Evolutionary conservation across 139 green algal genomes (phyloP).

Genomic region (Chlorella sorokiniana): DNA sequence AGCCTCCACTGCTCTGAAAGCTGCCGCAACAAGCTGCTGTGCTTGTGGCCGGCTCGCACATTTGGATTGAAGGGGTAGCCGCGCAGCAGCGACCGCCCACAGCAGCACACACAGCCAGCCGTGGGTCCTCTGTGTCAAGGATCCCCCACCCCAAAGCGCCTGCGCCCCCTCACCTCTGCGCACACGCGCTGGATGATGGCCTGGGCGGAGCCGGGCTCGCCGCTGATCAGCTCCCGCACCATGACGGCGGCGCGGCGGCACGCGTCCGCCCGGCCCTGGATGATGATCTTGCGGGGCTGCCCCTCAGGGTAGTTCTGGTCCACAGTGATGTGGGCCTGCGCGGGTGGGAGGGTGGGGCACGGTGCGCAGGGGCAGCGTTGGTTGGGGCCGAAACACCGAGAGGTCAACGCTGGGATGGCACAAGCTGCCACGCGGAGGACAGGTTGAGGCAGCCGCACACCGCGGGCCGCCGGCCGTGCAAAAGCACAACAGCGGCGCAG

Average conservation of each 20-base stretch:
- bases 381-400: neutral
- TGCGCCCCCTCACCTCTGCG: neutral
- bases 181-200: slow-evolving; percentile 85
- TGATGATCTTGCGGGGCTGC: slow-evolving; percentile 67
- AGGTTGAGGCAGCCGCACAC: too few species aligned
- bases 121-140: neutral
- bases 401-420: neutral
- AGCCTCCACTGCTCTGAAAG: too few species aligned
- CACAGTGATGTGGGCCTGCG: slow-evolving; percentile 49
- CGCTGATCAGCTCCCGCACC: slow-evolving; percentile 85
- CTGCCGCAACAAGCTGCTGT: too few species aligned
- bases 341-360: slow-evolving; percentile 21
- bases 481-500: too few species aligned
- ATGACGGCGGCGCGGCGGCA: slow-evolving; percentile 75
- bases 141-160: neutral
- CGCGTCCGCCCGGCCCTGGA: slow-evolving; percentile 68
- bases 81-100: too few species aligned
- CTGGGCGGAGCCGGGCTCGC: slow-evolving; percentile 77
- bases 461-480: too few species aligned
- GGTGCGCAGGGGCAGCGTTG: neutral
- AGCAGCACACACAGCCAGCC: neutral
- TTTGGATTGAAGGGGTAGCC: too few species aligned
- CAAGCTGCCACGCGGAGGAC: too few species aligned
- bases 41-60: too few species aligned
- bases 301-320: slow-evolving; percentile 65